A percentile compares a stretch with the other conserved stretches of the same genome.
Conservation (phyloP, 176 grass and related monocot genomes). For the Saccharum officinarum region DNA sequence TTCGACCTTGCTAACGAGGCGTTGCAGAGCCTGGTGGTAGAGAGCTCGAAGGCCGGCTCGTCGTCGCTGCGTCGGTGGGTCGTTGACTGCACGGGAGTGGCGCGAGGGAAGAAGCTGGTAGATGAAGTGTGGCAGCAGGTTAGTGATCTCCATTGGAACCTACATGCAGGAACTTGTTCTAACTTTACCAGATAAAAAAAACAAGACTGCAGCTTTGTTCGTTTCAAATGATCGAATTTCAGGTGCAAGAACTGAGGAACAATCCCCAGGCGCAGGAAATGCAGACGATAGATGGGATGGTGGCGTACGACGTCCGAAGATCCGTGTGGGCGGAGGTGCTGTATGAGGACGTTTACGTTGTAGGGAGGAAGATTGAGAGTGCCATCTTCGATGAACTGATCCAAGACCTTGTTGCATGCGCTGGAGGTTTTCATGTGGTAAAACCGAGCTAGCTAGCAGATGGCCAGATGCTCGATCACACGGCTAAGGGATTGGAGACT, state of each 20-base stretch:
- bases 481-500: too few species aligned
- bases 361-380: conserved; percentile 50
- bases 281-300: conserved; percentile 50
- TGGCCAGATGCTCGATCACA: too few species aligned
- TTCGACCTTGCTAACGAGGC: conserved; percentile 80
- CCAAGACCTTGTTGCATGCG: conserved; percentile 21
- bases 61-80: conserved; percentile 49
- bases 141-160: not conserved
- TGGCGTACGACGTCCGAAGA: conserved; percentile 39
- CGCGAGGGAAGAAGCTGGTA: conserved; percentile 38
- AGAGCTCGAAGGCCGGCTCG: not conserved
- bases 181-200: too few species aligned
- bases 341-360: conserved; percentile 47
- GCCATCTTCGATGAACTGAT: conserved; percentile 54
- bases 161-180: not conserved
- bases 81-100: not conserved
- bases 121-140: conserved; percentile 57
- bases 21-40: conserved; percentile 33
- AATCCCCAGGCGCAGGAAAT: conserved; percentile 51
- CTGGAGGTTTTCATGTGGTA: conserved; percentile 12
- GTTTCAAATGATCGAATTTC: not conserved
- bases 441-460: not conserved
- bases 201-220: not conserved
- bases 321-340: conserved; percentile 33
- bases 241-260: conserved; percentile 41